Percentiles rank a stretch among this genome's conserved stretches.
Conservation (phyloP, 1,284 basidiomycete genomes). For the Phaffia rhodozyma region DNA sequence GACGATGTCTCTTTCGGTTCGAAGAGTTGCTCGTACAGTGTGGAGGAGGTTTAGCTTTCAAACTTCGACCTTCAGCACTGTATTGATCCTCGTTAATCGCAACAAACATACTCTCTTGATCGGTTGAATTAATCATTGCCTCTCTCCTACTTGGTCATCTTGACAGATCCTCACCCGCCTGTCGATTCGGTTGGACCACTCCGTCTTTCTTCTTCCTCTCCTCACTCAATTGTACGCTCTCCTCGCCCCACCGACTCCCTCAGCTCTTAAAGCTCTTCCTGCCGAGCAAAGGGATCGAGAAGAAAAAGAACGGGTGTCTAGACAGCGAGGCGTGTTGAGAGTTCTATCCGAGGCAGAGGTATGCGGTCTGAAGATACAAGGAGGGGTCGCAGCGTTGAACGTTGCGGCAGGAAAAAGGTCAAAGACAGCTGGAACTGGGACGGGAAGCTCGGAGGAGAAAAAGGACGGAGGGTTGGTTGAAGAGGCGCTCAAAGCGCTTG, state of each 20-base stretch:
- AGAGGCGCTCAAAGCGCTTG: slow-evolving; percentile 53
- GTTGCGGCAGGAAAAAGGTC: slow-evolving; percentile 23
- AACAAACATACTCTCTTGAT: too few relatives aligned
- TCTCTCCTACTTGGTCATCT: neutral
- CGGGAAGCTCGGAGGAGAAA: slow-evolving; percentile 33
- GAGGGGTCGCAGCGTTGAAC: slow-evolving; percentile 15
- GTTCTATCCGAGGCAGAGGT: slow-evolving; percentile 82
- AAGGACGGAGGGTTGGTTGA: slow-evolving; percentile 63
- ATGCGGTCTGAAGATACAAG: slow-evolving; percentile 47
- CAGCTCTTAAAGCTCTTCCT: slow-evolving; percentile 44
- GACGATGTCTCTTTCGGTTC: neutral
- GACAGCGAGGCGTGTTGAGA: slow-evolving; percentile 74
- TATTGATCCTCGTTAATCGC: neutral
- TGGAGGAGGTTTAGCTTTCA: too few relatives aligned
- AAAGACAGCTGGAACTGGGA: slow-evolving; percentile 44
- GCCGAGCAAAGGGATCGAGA: slow-evolving; percentile 87
- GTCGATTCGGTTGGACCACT: slow-evolving; percentile 68
- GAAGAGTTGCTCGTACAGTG: too few relatives aligned
- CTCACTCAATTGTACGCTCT: slow-evolving; percentile 52
- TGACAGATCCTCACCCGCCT: slow-evolving; percentile 71
- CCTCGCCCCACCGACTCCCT: slow-evolving; percentile 46
- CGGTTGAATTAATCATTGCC: neutral
- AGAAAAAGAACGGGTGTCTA: slow-evolving; percentile 61
- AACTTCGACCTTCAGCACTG: neutral
- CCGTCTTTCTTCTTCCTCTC: slow-evolving; percentile 61